Percentiles rank a stretch among this genome's conserved stretches.
phyloP scores from a whole-genome alignment of 495 filamentous ascomycete species.

The Penicillium cosmopolitanum region DNA sequence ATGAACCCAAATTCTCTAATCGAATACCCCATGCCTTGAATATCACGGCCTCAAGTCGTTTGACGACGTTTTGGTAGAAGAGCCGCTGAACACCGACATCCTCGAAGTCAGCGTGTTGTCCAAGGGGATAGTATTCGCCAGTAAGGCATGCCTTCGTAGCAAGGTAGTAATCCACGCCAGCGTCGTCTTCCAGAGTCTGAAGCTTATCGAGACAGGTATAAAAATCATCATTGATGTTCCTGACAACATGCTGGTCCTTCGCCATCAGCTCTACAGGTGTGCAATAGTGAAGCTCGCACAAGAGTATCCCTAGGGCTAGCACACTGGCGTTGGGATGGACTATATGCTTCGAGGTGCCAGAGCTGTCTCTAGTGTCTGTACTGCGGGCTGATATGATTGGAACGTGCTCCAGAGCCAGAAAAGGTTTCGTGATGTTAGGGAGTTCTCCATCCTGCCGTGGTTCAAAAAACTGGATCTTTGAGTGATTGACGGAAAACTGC shows the following conservation, averaged over 20 bases:
- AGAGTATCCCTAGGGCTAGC: slow-evolving; percentile 36
- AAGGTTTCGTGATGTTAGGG: slow-evolving; percentile 36
- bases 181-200: slow-evolving; percentile 33
- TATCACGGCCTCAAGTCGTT: slow-evolving; percentile 38
- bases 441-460: slow-evolving; percentile 31
- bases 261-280: slow-evolving; percentile 33
- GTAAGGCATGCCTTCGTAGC: slow-evolving; percentile 38
- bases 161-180: slow-evolving; percentile 38
- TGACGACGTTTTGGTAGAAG: slow-evolving; percentile 40
- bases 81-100: slow-evolving; percentile 33
- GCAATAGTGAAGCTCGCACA: slow-evolving; percentile 41
- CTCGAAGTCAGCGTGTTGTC: slow-evolving; percentile 32
- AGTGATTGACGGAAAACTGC: slow-evolving; percentile 39
- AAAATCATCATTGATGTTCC: slow-evolving; percentile 34
- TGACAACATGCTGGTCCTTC: slow-evolving; percentile 23
- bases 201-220: slow-evolving; percentile 35
- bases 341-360: slow-evolving; percentile 25
- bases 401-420: slow-evolving; percentile 32
- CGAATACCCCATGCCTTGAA: slow-evolving; percentile 37
- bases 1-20: slow-evolving; percentile 33
- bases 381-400: slow-evolving; percentile 30
- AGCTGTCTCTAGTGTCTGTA: slow-evolving; percentile 17
- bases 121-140: slow-evolving; percentile 33
- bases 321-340: slow-evolving; percentile 39
- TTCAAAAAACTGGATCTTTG: slow-evolving; percentile 36